Evolutionary conservation across 768 basidiomycete species (phyloP).

Genomic region (Rhodosporidiobolus odoratus): DNA sequence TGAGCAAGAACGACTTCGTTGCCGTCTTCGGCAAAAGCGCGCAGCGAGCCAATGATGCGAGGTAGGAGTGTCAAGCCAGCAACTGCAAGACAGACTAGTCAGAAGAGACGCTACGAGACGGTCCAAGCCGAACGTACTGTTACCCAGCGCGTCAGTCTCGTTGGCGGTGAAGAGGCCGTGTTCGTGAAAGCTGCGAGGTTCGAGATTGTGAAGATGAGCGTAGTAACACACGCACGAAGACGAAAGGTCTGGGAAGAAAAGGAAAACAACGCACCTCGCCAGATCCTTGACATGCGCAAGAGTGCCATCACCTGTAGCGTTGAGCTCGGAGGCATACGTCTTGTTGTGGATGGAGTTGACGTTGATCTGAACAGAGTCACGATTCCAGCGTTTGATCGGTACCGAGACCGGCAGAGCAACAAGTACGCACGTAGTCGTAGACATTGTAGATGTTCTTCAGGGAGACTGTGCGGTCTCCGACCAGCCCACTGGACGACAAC

Average conservation of each 20-base stretch:
- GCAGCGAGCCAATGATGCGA: slow-evolving; percentile 64
- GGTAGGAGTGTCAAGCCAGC: slow-evolving; percentile 74
- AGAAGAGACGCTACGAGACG: not conserved
- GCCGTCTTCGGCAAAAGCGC: slow-evolving; percentile 70
- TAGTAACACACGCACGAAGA: too few species aligned
- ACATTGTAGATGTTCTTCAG: slow-evolving; percentile 42
- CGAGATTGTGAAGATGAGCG: too few species aligned
- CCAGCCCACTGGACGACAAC: slow-evolving; percentile 25
- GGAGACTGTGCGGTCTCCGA: slow-evolving; percentile 37
- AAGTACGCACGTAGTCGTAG: slow-evolving; percentile 23
- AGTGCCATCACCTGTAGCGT: slow-evolving; percentile 56
- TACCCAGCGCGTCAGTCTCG: slow-evolving; percentile 62
- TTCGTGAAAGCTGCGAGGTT: slow-evolving; percentile 69
- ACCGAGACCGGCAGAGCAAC: not conserved
- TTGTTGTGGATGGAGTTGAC: slow-evolving; percentile 73
- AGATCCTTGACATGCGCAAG: slow-evolving; percentile 67
- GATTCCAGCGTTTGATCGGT: too few species aligned
- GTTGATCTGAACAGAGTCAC: slow-evolving; percentile 64
- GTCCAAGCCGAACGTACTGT: slow-evolving; percentile 55
- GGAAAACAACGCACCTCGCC: slow-evolving; percentile 51
- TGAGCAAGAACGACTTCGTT: slow-evolving; percentile 74
- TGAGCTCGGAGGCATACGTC: slow-evolving; percentile 70
- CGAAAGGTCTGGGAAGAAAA: too few species aligned
- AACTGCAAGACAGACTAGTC: slow-evolving; percentile 52
- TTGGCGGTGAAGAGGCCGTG: slow-evolving; percentile 62